Percentiles rank a stretch among this genome's conserved stretches.
phyloP scores from a whole-genome alignment of 2,329 filamentous ascomycete species.

The Whalleya microplaca region DNA sequence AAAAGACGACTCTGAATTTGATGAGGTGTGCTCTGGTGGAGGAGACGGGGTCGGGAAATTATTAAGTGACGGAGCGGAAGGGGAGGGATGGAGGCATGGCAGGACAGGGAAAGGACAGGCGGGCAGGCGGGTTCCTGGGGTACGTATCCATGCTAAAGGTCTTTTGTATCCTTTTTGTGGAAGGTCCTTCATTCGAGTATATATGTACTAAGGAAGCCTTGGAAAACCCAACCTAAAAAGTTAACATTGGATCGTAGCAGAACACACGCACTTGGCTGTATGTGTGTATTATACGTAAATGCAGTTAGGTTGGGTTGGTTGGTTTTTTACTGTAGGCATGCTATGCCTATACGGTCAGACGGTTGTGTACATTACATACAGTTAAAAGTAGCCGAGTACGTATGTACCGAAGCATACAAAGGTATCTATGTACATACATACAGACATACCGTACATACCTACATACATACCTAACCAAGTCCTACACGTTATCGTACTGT shows the following conservation, averaged over 20 bases:
- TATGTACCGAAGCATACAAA: too few species aligned
- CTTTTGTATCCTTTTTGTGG: not conserved
- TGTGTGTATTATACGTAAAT: too few species aligned
- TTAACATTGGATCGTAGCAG: too few species aligned
- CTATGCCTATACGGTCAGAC: not conserved
- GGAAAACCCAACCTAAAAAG: not conserved
- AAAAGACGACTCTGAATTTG: conserved; percentile 19
- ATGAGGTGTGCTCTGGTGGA: conserved; percentile 31
- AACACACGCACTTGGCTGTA: too few species aligned
- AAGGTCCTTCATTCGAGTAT: not conserved
- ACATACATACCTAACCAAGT: too few species aligned
- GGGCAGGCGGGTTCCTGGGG: conserved; percentile 22
- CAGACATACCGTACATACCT: too few species aligned
- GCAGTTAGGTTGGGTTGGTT: too few species aligned
- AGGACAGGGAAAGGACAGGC: conserved; percentile 29
- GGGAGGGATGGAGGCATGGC: conserved; percentile 35
- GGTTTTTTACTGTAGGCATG: not conserved
- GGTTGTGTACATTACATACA: not conserved
- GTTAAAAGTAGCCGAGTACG: not conserved
- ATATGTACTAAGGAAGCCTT: not conserved
- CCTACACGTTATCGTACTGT: not conserved
- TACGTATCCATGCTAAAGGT: conserved; percentile 6
- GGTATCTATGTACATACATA: too few species aligned
- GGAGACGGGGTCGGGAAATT: conserved; percentile 36
- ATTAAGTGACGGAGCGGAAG: conserved; percentile 35